Conservation (phyloP, 805 yeast species). For the Cyberlindnera japonica region DNA sequence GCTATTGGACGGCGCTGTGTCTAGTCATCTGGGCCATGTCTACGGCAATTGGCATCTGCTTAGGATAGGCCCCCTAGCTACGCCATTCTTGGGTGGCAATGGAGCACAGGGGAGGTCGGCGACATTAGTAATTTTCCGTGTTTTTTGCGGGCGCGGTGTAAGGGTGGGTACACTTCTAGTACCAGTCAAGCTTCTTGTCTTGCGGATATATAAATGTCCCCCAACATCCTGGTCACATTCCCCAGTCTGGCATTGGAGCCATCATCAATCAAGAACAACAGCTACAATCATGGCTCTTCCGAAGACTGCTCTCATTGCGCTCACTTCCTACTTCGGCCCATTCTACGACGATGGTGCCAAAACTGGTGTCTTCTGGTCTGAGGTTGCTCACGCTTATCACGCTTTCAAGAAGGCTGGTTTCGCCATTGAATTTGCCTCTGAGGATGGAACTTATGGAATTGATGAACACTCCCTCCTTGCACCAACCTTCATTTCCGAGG, state of each 20-base stretch:
- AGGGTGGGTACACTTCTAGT: no score
- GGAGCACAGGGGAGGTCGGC: no score
- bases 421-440: constrained; percentile 55
- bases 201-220: no score
- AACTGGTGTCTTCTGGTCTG: constrained; percentile 59
- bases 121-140: no score
- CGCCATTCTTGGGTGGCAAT: no score
- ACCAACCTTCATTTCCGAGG: constrained; percentile 38
- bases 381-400: constrained; percentile 57
- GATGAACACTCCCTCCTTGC: constrained; percentile 51
- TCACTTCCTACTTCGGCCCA: constrained; percentile 39
- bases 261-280: background rate
- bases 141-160: no score
- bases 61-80: no score
- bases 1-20: no score
- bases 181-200: no score
- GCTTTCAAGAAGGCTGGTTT: constrained; percentile 44
- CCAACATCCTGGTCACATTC: background rate
- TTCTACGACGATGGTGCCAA: constrained; percentile 57
- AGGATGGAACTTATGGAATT: constrained; percentile 52
- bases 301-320: constrained; percentile 40
- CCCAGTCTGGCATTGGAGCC: background rate
- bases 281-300: constrained; percentile 15
- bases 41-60: no score
- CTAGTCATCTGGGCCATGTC: no score